These are phyloP conservation scores for Pseudocercospora crystallina DNA, from an alignment of 2,329 filamentous ascomycete species.

Conservation along the genomic window DNA sequence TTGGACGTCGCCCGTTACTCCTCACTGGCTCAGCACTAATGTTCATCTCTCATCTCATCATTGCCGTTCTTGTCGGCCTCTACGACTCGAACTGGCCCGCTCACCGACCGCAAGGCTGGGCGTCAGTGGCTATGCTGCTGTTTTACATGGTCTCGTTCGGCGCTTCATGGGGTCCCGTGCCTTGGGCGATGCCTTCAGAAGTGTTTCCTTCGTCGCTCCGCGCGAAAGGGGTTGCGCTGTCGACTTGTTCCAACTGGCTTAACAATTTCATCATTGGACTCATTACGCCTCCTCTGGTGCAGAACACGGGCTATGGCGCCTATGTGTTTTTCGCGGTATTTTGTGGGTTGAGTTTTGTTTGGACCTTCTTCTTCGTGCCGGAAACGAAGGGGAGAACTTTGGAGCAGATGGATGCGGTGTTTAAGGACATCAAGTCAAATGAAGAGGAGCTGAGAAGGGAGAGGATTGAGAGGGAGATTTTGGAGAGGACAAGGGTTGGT, in stretches of 20 bases:
- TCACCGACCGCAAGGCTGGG: slow-evolving; percentile 50
- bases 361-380: slow-evolving; percentile 56
- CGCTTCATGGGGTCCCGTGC: slow-evolving; percentile 48
- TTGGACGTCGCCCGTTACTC: slow-evolving; percentile 43
- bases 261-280: slow-evolving; percentile 62
- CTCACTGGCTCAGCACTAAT: slow-evolving; percentile 48
- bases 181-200: slow-evolving; percentile 48
- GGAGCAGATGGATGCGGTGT: slow-evolving; percentile 33
- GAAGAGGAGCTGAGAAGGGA: slow-evolving; percentile 28
- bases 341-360: slow-evolving; percentile 51
- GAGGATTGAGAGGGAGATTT: slow-evolving; percentile 27
- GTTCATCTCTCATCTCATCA: slow-evolving; percentile 50
- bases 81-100: slow-evolving; percentile 46
- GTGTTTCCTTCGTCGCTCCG: slow-evolving; percentile 63
- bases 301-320: slow-evolving; percentile 57
- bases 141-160: slow-evolving; percentile 50
- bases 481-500: slow-evolving; percentile 10
- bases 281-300: slow-evolving; percentile 33
- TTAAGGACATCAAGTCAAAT: slow-evolving; percentile 27
- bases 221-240: slow-evolving; percentile 62
- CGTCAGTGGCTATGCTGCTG: slow-evolving; percentile 30
- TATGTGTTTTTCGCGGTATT: slow-evolving; percentile 63
- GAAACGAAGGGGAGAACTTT: slow-evolving; percentile 54
- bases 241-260: slow-evolving; percentile 48
- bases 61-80: slow-evolving; percentile 55